phyloP scores from a whole-genome alignment of 208 protist genomes.

The Leishmania turanica region DNA sequence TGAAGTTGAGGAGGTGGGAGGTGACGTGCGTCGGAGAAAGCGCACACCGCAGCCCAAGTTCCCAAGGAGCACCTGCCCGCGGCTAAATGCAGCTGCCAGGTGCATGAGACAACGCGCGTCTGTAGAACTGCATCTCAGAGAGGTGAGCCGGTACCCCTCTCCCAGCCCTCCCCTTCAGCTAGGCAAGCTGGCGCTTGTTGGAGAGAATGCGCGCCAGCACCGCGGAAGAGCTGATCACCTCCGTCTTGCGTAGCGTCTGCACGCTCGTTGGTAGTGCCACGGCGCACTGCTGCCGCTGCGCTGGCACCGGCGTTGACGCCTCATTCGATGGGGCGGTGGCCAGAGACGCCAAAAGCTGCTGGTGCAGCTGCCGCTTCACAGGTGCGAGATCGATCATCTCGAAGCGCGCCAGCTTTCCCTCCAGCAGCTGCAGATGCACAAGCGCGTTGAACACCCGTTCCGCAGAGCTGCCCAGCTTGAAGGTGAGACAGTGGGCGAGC shows the following conservation, averaged over 20 bases:
- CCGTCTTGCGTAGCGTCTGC: slow-evolving; percentile 52
- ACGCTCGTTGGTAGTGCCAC: slow-evolving; percentile 1
- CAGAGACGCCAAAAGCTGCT: slow-evolving; percentile 19
- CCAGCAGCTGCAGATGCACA: slow-evolving; percentile 49
- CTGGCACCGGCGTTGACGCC: background rate
- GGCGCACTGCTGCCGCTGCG: background rate
- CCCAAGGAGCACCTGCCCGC: background rate
- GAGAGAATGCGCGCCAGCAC: slow-evolving; percentile 79
- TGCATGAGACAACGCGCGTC: background rate
- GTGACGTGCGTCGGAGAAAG: background rate
- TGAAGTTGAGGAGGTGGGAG: background rate
- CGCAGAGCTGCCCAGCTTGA: slow-evolving; percentile 66
- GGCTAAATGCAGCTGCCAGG: background rate
- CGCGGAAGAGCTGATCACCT: slow-evolving; percentile 46
- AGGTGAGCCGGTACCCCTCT: background rate
- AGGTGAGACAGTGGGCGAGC: slow-evolving; percentile 75
- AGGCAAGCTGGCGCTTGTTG: slow-evolving; percentile 78
- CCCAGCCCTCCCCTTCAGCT: background rate
- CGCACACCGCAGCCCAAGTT: background rate
- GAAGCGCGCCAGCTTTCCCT: slow-evolving; percentile 89
- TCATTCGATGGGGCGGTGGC: slow-evolving; percentile 2
- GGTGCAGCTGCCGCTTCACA: slow-evolving; percentile 16
- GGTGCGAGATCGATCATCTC: slow-evolving; percentile 55
- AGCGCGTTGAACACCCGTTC: slow-evolving; percentile 80
- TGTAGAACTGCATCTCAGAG: background rate